Evolutionary conservation across 2,329 filamentous ascomycete species (phyloP).

Genomic region (Aspergillus jensenii): DNA sequence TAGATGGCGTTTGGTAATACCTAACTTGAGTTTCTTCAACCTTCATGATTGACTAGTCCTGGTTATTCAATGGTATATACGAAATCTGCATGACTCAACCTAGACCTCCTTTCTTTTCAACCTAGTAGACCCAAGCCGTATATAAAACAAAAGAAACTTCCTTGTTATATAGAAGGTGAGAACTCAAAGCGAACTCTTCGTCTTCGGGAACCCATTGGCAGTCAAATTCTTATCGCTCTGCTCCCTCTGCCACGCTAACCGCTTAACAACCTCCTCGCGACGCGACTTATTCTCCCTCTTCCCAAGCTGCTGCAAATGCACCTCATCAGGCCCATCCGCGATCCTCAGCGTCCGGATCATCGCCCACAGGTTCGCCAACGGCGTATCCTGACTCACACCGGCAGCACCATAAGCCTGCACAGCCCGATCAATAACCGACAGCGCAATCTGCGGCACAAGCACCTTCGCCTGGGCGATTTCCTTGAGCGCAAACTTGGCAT

Average conservation of each 20-base stretch:
- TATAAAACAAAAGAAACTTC: not conserved
- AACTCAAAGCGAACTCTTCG: constrained; percentile 25
- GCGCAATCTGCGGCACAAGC: constrained; percentile 75
- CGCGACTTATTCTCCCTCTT: constrained; percentile 55
- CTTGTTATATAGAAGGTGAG: not conserved
- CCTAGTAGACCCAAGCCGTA: not conserved
- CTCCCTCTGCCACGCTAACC: constrained; percentile 45
- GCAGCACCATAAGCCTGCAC: constrained; percentile 90
- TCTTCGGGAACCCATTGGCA: constrained; percentile 35
- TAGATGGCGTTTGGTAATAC: constrained; percentile 9
- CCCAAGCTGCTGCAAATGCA: constrained; percentile 67
- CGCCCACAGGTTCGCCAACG: constrained; percentile 81
- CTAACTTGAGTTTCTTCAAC: not conserved
- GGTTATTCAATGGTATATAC: constrained; percentile 5
- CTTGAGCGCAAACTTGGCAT: constrained; percentile 84
- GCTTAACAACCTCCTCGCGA: constrained; percentile 41
- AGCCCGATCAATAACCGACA: constrained; percentile 89
- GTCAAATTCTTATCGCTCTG: constrained; percentile 39
- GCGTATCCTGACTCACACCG: constrained; percentile 92
- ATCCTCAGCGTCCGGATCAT: constrained; percentile 77
- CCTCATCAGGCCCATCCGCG: constrained; percentile 95
- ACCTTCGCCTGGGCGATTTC: constrained; percentile 97
- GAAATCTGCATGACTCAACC: not conserved
- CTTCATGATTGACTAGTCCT: not conserved
- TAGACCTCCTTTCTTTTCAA: not conserved